Percentiles rank a stretch among this genome's conserved stretches.
These are phyloP conservation scores for Graphilbum ipis-grandicollis DNA, from an alignment of 2,329 filamentous ascomycete species.

Conservation along the genomic window DNA sequence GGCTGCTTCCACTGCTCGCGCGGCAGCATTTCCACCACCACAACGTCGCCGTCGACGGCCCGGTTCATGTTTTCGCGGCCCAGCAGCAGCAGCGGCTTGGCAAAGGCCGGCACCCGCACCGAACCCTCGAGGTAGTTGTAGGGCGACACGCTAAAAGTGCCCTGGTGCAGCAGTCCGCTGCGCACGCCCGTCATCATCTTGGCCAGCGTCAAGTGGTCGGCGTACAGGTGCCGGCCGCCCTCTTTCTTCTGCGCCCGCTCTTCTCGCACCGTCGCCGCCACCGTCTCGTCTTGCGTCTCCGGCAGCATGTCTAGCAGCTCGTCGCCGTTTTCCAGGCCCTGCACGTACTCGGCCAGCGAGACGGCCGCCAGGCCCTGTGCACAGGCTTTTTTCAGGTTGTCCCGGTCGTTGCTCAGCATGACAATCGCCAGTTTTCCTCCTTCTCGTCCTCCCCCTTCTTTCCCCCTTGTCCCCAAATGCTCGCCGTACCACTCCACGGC, in stretches of 20 bases:
- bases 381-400: constrained; percentile 69
- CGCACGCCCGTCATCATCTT: constrained; percentile 91
- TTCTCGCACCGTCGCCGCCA: too few species aligned
- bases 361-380: constrained; percentile 54
- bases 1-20: constrained; percentile 95
- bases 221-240: constrained; percentile 48
- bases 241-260: too few species aligned
- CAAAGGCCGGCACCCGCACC: constrained; percentile 77
- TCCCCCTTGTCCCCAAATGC: constrained; percentile 52
- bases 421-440: constrained; percentile 79
- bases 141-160: constrained; percentile 85
- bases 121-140: constrained; percentile 97
- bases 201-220: constrained; percentile 76
- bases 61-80: constrained; percentile 94
- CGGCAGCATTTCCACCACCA: constrained; percentile 83
- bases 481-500: constrained; percentile 82
- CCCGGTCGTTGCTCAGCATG: constrained; percentile 86
- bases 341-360: constrained; percentile 63
- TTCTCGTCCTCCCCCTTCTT: constrained; percentile 23
- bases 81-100: constrained; percentile 72
- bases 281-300: constrained; percentile 52
- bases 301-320: constrained; percentile 86
- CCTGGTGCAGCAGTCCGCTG: constrained; percentile 77
- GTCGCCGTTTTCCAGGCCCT: constrained; percentile 68
- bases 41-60: constrained; percentile 77